These are phyloP conservation scores for Juncus inflexus DNA, from an alignment of 176 grass and related monocot genomes.

Conservation along the genomic window DNA sequence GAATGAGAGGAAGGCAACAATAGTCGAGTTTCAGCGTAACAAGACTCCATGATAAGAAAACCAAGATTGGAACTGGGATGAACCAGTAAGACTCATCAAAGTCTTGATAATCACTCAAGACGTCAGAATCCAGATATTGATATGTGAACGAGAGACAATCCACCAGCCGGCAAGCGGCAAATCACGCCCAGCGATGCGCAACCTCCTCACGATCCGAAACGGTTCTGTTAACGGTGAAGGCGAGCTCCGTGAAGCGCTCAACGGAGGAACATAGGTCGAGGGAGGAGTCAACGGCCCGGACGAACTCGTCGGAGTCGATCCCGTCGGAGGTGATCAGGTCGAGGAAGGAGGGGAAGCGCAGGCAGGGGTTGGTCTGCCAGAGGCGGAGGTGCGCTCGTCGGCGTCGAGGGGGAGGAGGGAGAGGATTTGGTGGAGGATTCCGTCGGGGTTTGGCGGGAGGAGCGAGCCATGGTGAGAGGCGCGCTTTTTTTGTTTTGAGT, in stretches of 20 bases:
- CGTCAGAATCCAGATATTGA: not conserved
- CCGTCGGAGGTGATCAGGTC: not conserved
- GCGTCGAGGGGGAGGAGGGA: conserved; percentile 10
- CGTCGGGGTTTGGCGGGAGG: not conserved
- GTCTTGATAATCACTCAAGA: not conserved
- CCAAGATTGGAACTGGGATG: not conserved
- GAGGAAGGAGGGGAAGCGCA: not conserved
- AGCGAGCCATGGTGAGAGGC: no score
- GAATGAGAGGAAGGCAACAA: not conserved
- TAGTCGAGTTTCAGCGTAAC: conserved; percentile 7
- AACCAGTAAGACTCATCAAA: not conserved
- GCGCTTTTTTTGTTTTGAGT: no score
- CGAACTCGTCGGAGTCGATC: not conserved
- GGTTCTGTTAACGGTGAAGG: not conserved
- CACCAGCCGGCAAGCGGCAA: not conserved
- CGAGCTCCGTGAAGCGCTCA: not conserved
- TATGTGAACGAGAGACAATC: conserved; percentile 12
- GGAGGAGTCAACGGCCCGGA: not conserved
- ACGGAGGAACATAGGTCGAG: not conserved
- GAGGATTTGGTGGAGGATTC: conserved; percentile 5
- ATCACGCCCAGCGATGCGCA: not conserved
- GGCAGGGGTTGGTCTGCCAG: conserved; percentile 1
- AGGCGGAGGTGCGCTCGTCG: conserved; percentile 6
- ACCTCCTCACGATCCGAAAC: not conserved
- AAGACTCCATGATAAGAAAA: no score